Evolutionary conservation across 1,139 yeast species (phyloP).

Genomic region (Protomyces inouyei): DNA sequence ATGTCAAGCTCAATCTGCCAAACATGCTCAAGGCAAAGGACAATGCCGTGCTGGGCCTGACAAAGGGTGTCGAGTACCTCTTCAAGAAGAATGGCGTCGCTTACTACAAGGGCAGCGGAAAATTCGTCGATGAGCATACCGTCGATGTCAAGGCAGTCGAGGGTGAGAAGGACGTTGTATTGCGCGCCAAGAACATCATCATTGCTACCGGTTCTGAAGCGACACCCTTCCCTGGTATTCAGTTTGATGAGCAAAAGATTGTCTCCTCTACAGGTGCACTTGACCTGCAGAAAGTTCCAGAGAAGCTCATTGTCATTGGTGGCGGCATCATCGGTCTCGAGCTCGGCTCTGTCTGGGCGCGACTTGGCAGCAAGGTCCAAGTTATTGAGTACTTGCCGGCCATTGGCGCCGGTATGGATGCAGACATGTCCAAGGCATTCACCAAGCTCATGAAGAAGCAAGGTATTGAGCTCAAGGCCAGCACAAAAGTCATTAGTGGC

Average conservation of each 20-base stretch:
- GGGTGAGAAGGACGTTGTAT: constrained; percentile 62
- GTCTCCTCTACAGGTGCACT: constrained; percentile 94
- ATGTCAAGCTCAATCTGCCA: constrained; percentile 65
- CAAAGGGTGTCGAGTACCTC: constrained; percentile 89
- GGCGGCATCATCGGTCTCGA: constrained; percentile 99
- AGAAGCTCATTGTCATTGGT: constrained; percentile 88
- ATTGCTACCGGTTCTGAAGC: constrained; percentile 99
- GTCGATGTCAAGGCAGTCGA: constrained; percentile 80
- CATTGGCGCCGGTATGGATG: constrained; percentile 92
- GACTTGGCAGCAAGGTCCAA: constrained; percentile 94
- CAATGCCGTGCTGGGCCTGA: constrained; percentile 78
- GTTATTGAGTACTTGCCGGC: constrained; percentile 84
- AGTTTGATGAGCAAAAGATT: constrained; percentile 93
- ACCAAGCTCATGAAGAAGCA: constrained; percentile 90
- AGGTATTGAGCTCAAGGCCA: constrained; percentile 87
- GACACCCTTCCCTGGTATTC: constrained; percentile 97
- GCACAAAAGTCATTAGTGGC: constrained; percentile 86
- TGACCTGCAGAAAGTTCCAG: constrained; percentile 79
- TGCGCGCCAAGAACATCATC: constrained; percentile 81
- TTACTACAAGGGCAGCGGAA: constrained; percentile 89
- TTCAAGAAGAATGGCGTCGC: constrained; percentile 94
- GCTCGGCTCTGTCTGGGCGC: constrained; percentile 97
- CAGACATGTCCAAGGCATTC: constrained; percentile 82
- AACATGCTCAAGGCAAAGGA: constrained; percentile 91
- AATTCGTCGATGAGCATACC: constrained; percentile 75